Evolutionary conservation across 768 basidiomycete species (phyloP).

Genomic region (Suillus lakei): DNA sequence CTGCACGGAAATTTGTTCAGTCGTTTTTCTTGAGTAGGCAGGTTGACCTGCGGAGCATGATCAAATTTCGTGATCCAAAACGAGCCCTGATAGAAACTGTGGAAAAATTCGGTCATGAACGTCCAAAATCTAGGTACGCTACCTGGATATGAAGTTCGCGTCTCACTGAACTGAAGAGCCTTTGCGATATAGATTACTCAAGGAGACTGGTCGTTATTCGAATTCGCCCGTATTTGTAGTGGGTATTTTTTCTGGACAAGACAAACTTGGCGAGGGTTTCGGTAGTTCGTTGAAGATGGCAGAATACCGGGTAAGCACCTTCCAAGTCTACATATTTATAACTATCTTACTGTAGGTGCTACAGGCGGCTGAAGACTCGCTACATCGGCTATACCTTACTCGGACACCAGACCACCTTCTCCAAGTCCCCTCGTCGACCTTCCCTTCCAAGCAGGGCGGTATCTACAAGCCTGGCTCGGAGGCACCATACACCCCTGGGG

Average conservation of each 20-base stretch:
- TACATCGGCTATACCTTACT: conserved; percentile 84
- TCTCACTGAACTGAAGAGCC: background rate
- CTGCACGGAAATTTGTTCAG: conserved; percentile 89
- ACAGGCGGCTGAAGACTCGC: conserved; percentile 85
- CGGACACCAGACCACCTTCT: conserved; percentile 70
- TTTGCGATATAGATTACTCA: conserved; percentile 64
- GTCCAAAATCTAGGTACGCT: conserved; percentile 70
- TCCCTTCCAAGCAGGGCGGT: conserved; percentile 58
- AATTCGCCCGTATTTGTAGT: conserved; percentile 94
- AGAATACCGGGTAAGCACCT: conserved; percentile 74
- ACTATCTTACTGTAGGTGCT: conserved; percentile 10
- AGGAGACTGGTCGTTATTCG: conserved; percentile 90
- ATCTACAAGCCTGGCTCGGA: conserved; percentile 55
- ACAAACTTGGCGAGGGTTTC: conserved; percentile 92
- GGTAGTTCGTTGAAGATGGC: conserved; percentile 95
- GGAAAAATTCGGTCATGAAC: conserved; percentile 65
- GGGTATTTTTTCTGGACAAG: conserved; percentile 85
- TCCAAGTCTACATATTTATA: conserved; percentile 13
- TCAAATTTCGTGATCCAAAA: conserved; percentile 86
- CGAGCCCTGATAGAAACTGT: conserved; percentile 76
- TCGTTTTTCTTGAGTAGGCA: conserved; percentile 87
- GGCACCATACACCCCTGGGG: conserved; percentile 55
- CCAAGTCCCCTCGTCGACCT: conserved; percentile 76
- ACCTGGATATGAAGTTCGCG: background rate
- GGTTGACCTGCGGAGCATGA: conserved; percentile 76